A percentile compares a stretch with the other conserved stretches of the same genome.
Conservation (phyloP, 345 rosid genomes). For the Salix udensis region DNA sequence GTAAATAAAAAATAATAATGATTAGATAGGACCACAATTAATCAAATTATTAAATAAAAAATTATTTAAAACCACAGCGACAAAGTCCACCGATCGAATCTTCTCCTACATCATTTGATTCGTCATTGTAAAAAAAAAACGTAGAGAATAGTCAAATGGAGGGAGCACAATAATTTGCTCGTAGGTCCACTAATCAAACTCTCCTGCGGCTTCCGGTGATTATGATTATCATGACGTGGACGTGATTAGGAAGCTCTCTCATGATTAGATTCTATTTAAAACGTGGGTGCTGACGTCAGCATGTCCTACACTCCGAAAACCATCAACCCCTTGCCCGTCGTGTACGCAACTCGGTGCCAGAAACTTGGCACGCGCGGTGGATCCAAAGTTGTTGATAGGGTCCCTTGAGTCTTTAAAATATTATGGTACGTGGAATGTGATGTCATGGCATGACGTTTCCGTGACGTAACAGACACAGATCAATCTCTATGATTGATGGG, state of each 20-base stretch:
- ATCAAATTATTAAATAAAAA: too few species aligned
- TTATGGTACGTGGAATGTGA: background rate
- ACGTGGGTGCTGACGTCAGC: background rate
- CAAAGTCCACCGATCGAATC: too few species aligned
- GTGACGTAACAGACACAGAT: constrained; percentile 22
- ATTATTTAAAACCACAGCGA: too few species aligned
- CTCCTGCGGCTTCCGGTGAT: too few species aligned
- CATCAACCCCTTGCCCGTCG: background rate
- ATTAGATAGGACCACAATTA: too few species aligned
- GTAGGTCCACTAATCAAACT: too few species aligned
- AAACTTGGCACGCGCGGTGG: background rate
- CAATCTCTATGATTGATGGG: background rate
- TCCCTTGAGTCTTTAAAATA: too few species aligned
- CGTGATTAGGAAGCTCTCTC: too few species aligned
- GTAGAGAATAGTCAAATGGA: background rate
- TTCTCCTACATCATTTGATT: too few species aligned
- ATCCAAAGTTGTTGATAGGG: background rate
- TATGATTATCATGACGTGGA: too few species aligned
- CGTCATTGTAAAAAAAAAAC: background rate
- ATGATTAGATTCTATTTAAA: too few species aligned
- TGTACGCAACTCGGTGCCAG: background rate
- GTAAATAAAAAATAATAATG: too few species aligned
- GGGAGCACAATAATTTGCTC: background rate
- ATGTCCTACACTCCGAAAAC: background rate
- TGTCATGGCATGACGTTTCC: background rate